Conservation (phyloP, 2,329 filamentous ascomycete species). For the Botrytis squamosa region DNA sequence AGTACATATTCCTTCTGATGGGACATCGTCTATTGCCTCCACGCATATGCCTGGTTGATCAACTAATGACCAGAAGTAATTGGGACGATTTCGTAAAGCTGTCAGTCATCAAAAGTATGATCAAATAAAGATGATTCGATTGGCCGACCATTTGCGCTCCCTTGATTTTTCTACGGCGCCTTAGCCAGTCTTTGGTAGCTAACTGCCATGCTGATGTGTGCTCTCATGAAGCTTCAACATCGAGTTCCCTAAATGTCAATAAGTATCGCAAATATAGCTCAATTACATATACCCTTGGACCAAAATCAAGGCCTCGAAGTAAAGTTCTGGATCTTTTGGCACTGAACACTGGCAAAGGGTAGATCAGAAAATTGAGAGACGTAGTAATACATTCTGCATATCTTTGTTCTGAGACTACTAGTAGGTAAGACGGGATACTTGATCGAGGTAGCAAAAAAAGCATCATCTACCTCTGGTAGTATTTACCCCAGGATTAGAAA, state of each 20-base stretch:
- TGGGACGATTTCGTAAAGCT: neutral
- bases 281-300: neutral
- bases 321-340: neutral
- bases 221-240: neutral
- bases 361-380: neutral
- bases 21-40: neutral
- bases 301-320: neutral
- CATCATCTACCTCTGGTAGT: no score
- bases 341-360: neutral
- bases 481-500: neutral
- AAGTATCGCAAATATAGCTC: neutral
- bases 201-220: no score
- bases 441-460: no score
- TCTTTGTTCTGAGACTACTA: neutral
- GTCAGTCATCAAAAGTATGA: no score
- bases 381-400: neutral
- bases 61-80: neutral
- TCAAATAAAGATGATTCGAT: no score
- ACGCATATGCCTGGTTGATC: neutral
- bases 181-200: no score
- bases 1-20: no score
- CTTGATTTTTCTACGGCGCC: neutral
- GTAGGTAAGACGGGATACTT: neutral
- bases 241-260: neutral
- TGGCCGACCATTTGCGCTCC: neutral